Evolutionary conservation across 2,329 filamentous ascomycete genomes (phyloP).

Genomic region (Tolypocladium ovalisporum): DNA sequence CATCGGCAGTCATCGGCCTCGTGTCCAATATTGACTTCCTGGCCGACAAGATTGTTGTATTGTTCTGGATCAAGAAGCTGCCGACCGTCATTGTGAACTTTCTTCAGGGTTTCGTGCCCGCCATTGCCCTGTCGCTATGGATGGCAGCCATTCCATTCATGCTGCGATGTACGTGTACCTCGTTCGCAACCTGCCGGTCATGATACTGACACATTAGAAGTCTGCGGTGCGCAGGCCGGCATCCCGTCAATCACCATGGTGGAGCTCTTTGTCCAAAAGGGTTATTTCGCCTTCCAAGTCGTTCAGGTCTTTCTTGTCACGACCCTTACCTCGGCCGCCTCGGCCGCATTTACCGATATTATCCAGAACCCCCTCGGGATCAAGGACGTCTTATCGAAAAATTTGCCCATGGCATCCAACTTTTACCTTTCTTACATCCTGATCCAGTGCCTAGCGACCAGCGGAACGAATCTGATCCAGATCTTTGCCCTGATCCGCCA

Average conservation of each 20-base stretch:
- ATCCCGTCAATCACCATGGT: conserved; percentile 69
- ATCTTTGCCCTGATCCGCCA: conserved; percentile 47
- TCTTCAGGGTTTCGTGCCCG: conserved; percentile 73
- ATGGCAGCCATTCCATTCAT: conserved; percentile 80
- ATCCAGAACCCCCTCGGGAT: conserved; percentile 49
- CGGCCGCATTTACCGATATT: conserved; percentile 54
- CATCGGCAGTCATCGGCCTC: conserved; percentile 67
- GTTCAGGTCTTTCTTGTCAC: conserved; percentile 86
- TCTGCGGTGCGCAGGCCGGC: conserved; percentile 68
- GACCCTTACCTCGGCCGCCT: conserved; percentile 71
- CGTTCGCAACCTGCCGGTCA: neutral
- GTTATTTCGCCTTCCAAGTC: conserved; percentile 84
- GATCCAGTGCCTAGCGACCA: conserved; percentile 76
- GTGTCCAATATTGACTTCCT: conserved; percentile 77
- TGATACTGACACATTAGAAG: conserved; percentile 21
- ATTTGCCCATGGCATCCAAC: conserved; percentile 76
- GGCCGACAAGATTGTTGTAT: conserved; percentile 53
- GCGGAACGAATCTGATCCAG: conserved; percentile 64
- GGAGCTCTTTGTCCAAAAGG: conserved; percentile 83
- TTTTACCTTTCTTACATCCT: conserved; percentile 94
- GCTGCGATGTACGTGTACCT: conserved; percentile 44
- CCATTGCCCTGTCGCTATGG: conserved; percentile 66
- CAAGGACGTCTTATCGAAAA: conserved; percentile 55
- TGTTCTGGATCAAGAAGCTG: conserved; percentile 61
- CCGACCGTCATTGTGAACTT: conserved; percentile 67